A percentile compares a stretch with the other conserved stretches of the same genome.
Conservation (phyloP, 2,329 filamentous ascomycete genomes). For the Huntiella omanensis region DNA sequence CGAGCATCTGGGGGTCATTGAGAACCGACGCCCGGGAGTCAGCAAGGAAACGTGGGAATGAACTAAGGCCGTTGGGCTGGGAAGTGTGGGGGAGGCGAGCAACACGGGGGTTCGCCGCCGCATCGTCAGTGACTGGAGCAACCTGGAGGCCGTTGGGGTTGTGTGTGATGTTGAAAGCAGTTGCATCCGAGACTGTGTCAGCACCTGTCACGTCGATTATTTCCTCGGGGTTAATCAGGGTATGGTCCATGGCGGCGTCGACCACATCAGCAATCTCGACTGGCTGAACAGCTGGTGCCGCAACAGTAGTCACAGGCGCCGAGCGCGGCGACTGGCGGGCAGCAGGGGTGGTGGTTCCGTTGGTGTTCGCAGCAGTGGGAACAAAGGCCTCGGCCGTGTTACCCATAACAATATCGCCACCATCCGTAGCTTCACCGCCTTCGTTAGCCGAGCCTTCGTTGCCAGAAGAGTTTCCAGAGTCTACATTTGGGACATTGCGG, state of each 20-base stretch:
- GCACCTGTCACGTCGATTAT: slow-evolving; percentile 56
- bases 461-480: slow-evolving; percentile 68
- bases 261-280: slow-evolving; percentile 71
- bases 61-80: slow-evolving; percentile 30
- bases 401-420: slow-evolving; percentile 58
- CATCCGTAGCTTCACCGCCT: slow-evolving; percentile 54
- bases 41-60: slow-evolving; percentile 60
- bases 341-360: background rate
- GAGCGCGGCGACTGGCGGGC: background rate
- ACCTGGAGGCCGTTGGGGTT: slow-evolving; percentile 71
- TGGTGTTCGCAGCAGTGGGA: background rate
- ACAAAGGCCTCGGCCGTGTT: slow-evolving; percentile 44
- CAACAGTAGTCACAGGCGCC: slow-evolving; percentile 16
- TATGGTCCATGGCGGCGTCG: slow-evolving; percentile 46
- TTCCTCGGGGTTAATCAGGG: slow-evolving; percentile 16
- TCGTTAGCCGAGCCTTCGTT: slow-evolving; percentile 71
- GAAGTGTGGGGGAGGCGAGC: slow-evolving; percentile 7
- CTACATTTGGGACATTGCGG: slow-evolving; percentile 29
- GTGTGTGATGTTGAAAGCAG: slow-evolving; percentile 88
- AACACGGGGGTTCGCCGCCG: slow-evolving; percentile 32
- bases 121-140: slow-evolving; percentile 45
- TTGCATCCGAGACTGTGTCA: slow-evolving; percentile 63
- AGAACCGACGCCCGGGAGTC: slow-evolving; percentile 43
- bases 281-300: slow-evolving; percentile 57
- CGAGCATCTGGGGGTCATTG: slow-evolving; percentile 55